Conservation (phyloP, 371 early-diverging fungal species). For the Thermomucor indicae-seudaticae region DNA sequence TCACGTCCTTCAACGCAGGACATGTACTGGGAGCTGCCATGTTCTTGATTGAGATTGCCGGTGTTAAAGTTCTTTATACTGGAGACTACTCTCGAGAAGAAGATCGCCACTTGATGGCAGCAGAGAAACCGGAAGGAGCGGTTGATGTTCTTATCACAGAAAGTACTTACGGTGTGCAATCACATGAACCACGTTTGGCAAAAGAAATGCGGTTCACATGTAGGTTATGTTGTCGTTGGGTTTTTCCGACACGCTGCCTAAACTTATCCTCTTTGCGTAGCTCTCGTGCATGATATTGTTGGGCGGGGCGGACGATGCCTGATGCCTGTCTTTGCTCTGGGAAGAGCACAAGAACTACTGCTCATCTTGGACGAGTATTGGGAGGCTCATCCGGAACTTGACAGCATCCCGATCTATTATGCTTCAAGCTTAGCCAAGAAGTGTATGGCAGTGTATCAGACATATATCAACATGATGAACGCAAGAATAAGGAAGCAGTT, state of each 20-base stretch:
- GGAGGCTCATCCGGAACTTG: conserved; percentile 93
- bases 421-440: conserved; percentile 97
- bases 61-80: conserved; percentile 95
- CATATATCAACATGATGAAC: conserved; percentile 99
- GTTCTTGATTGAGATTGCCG: conserved; percentile 98
- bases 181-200: conserved; percentile 95
- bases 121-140: conserved; percentile 86
- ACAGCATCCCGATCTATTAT: conserved; percentile 97
- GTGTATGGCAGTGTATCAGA: conserved; percentile 99
- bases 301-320: conserved; percentile 96
- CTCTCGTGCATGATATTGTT: conserved; percentile 90
- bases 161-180: conserved; percentile 99
- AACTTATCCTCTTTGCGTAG: conserved; percentile 28
- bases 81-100: conserved; percentile 99
- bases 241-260: not conserved
- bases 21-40: conserved; percentile 99
- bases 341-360: conserved; percentile 98
- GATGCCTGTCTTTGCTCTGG: conserved; percentile 99
- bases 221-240: conserved; percentile 12
- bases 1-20: conserved; percentile 98
- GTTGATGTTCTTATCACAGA: conserved; percentile 98
- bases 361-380: conserved; percentile 99
- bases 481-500: conserved; percentile 92
- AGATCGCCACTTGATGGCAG: conserved; percentile 99
- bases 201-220: conserved; percentile 94